These are phyloP conservation scores for Ceratocystis variospora DNA, from an alignment of 2,329 filamentous ascomycete species.

Conservation along the genomic window DNA sequence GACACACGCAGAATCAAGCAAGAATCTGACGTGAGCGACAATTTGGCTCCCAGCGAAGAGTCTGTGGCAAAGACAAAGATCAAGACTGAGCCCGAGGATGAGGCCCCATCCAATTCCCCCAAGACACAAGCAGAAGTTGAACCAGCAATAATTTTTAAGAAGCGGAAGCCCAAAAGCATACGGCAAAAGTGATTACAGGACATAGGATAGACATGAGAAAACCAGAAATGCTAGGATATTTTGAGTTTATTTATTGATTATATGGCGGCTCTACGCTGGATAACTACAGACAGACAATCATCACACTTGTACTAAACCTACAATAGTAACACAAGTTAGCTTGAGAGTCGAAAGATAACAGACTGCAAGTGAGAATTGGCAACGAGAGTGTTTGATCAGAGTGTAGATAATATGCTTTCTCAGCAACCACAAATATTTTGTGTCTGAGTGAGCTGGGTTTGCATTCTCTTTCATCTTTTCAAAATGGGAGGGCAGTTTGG, in stretches of 20 bases:
- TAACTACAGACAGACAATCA: too few species aligned
- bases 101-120: slow-evolving; percentile 21
- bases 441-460: slow-evolving; percentile 19
- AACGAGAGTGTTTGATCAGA: slow-evolving; percentile 14
- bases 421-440: slow-evolving; percentile 16
- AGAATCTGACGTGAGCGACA: neutral
- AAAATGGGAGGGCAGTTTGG: neutral
- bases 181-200: slow-evolving; percentile 37
- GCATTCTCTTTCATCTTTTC: slow-evolving; percentile 17
- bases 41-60: neutral
- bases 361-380: neutral
- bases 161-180: slow-evolving; percentile 56
- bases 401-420: slow-evolving; percentile 18
- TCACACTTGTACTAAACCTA: neutral
- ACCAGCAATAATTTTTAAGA: slow-evolving; percentile 52
- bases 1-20: neutral
- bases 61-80: slow-evolving; percentile 21
- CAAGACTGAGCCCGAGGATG: slow-evolving; percentile 20
- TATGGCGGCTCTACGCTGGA: too few species aligned
- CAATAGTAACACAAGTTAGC: neutral
- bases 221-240: too few species aligned
- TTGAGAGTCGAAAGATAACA: neutral
- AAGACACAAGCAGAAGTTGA: slow-evolving; percentile 24
- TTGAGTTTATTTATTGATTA: too few species aligned
- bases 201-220: neutral